These are phyloP conservation scores for Salvia hispanica DNA, from an alignment of 257 asterid genomes.

Conservation along the genomic window DNA sequence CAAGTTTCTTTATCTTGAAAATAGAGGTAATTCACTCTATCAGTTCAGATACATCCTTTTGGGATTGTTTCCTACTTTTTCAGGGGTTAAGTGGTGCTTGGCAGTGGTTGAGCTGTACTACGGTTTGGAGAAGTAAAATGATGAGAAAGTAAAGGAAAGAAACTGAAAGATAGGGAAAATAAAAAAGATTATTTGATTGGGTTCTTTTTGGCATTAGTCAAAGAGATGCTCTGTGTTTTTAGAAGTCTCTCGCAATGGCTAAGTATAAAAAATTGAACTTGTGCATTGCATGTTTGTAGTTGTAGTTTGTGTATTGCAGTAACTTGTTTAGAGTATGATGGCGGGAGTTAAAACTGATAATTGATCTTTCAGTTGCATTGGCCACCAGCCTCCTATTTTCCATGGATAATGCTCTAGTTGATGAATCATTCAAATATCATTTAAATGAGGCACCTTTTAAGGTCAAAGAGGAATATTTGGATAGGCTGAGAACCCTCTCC, in stretches of 20 bases:
- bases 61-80: neutral
- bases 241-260: slow-evolving; percentile 10
- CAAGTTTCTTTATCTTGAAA: slow-evolving; percentile 85
- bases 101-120: neutral
- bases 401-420: slow-evolving; percentile 96
- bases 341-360: slow-evolving; percentile 23
- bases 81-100: neutral
- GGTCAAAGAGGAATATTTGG: slow-evolving; percentile 83
- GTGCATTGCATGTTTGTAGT: neutral
- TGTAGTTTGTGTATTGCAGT: slow-evolving; percentile 10
- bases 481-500: slow-evolving; percentile 89
- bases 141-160: neutral
- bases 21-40: slow-evolving; percentile 62
- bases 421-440: slow-evolving; percentile 64
- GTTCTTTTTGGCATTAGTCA: slow-evolving; percentile 2
- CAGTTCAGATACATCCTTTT: slow-evolving; percentile 3
- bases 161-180: neutral
- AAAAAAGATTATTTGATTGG: slow-evolving; percentile 3
- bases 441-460: slow-evolving; percentile 85
- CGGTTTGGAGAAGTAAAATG: neutral
- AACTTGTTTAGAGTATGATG: slow-evolving; percentile 10
- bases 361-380: slow-evolving; percentile 65
- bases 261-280: slow-evolving; percentile 5
- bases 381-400: slow-evolving; percentile 82
- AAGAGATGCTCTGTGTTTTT: slow-evolving; percentile 12